Evolutionary conservation across 1,284 basidiomycete species (phyloP), one percentile per base, ranked within the genome.

Genomic region (Polyporus tsugae): DNA sequence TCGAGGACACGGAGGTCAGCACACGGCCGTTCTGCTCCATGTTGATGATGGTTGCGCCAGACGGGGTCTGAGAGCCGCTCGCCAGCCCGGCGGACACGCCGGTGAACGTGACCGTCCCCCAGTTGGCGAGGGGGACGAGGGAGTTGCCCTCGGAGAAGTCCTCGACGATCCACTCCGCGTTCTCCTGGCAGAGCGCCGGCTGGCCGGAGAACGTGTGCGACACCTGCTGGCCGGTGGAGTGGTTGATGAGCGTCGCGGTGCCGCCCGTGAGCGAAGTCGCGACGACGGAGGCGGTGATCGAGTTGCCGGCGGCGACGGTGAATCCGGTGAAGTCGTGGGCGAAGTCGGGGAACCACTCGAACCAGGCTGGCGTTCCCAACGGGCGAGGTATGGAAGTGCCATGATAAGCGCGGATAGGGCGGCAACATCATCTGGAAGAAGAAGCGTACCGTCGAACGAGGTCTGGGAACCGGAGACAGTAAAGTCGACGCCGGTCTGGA

Each of bases 51-150:
- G 75, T 77, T 59, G 77, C 73, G 66, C 70, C 72, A 17, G 75
- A 67, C 67, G 78, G 80, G n/a, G 39, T 44, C 52, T 46, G 25
- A 4, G 63, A 60, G 65, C 71, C 71, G 65, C 61, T 64, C 38
- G 36, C n/a, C 11, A 66, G 69, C n/a, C 52, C 57, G 25, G 69
- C 71, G 9, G 63, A 65, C 57, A 64, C 71, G 58, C 67, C 67
- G 19, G 71, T 72, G 69, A 72, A 72, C 36, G 75, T 77, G 68
- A 81, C 77, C 46, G 78, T 78, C 67, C 79, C 79, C 62, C 80
- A 83, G 78, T 81, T 77, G 60, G 80, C 79, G 69, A 82, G 78
- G n/a, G 78, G 76, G 25, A 81, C 82, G 63, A 80, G 78, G 4
- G 68, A 72, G 66, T 64, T 71, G 67, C 71, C 71, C 65, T 76